Conservation (phyloP, 2,329 filamentous ascomycete species). For the Nemania diffusa region DNA sequence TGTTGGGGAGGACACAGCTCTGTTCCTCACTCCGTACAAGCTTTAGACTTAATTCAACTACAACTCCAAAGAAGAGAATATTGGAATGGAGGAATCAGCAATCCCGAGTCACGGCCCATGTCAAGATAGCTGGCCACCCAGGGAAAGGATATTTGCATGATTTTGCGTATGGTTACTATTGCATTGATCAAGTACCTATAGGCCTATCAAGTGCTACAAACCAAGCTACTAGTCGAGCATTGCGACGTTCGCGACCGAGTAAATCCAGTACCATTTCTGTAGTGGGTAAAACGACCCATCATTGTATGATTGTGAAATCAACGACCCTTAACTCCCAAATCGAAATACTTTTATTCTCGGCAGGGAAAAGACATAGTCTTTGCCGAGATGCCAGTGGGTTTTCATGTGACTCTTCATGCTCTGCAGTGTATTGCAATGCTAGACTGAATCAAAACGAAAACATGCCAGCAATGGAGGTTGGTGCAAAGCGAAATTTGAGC, state of each 20-base stretch:
- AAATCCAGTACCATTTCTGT: slow-evolving; percentile 32
- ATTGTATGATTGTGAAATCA: slow-evolving; percentile 32
- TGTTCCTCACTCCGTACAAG: neutral
- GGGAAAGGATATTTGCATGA: neutral
- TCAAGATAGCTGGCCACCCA: neutral
- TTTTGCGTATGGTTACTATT: slow-evolving; percentile 17
- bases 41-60: neutral
- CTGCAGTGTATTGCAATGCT: slow-evolving; percentile 30
- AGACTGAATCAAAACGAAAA: slow-evolving; percentile 29
- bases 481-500: slow-evolving; percentile 32
- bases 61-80: neutral
- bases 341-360: slow-evolving; percentile 33
- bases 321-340: slow-evolving; percentile 36
- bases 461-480: slow-evolving; percentile 29
- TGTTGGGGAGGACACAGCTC: too few species aligned
- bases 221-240: slow-evolving; percentile 27
- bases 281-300: slow-evolving; percentile 22
- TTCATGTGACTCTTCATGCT: slow-evolving; percentile 29
- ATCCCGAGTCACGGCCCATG: neutral
- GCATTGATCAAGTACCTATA: slow-evolving; percentile 29
- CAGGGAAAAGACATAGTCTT: slow-evolving; percentile 8
- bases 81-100: neutral
- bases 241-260: slow-evolving; percentile 29
- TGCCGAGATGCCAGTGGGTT: slow-evolving; percentile 25
- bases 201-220: slow-evolving; percentile 30